Conservation (phyloP, 495 filamentous ascomycete genomes). For the Hamigera avellanea region DNA sequence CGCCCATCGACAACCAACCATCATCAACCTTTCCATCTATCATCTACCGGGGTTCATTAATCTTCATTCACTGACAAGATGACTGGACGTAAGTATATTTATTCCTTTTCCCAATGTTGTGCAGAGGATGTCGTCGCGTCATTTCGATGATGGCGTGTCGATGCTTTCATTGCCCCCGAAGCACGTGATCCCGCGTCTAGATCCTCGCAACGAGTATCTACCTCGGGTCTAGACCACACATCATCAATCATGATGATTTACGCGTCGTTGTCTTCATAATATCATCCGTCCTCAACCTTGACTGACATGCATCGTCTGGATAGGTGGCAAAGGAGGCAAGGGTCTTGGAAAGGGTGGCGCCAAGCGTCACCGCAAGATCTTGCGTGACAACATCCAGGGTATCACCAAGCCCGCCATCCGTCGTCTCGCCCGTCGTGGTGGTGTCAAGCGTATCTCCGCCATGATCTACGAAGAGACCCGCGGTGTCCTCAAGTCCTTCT, state of each 20-base stretch:
- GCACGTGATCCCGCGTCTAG: no score
- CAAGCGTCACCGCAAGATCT: slow-evolving; percentile 98
- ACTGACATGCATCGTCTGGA: no score
- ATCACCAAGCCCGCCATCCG: slow-evolving; percentile 65
- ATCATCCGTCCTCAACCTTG: no score
- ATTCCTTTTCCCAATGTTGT: slow-evolving; percentile 5
- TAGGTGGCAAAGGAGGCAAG: slow-evolving; percentile 90
- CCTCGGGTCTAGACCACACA: no score
- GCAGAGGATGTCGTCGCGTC: no score
- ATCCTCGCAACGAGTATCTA: no score
- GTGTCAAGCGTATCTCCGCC: slow-evolving; percentile 57
- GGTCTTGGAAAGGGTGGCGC: slow-evolving; percentile 84
- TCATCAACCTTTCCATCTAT: slow-evolving; percentile 3
- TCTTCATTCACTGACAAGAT: slow-evolving; percentile 43
- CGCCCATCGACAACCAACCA: slow-evolving; percentile 3
- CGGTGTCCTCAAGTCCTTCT: slow-evolving; percentile 56
- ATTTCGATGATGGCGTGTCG: no score
- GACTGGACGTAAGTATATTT: slow-evolving; percentile 84
- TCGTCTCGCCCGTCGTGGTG: slow-evolving; percentile 50
- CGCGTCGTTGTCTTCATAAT: no score
- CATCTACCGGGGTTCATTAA: slow-evolving; percentile 16
- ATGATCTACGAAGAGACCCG: slow-evolving; percentile 64
- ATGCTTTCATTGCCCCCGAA: no score
- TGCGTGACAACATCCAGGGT: slow-evolving; percentile 97
- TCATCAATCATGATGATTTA: no score